A percentile compares a stretch with the other conserved stretches of the same genome.
Conservation (phyloP, 176 grass and related monocot species). For the maize (Zea mays) region DNA sequence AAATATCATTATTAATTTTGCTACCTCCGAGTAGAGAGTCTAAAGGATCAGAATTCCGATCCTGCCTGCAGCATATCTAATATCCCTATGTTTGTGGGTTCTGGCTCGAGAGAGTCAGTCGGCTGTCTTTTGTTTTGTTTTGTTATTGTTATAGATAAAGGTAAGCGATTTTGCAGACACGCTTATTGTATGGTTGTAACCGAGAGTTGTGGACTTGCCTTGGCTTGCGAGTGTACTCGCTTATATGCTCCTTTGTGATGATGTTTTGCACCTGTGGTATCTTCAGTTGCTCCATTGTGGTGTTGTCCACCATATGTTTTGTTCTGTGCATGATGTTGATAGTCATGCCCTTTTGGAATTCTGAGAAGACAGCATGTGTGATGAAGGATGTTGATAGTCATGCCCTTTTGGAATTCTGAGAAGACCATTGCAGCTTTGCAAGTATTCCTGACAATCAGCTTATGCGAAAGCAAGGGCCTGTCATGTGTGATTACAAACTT, state of each 20-base stretch:
- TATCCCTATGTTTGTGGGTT: conserved; percentile 52
- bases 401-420: not conserved
- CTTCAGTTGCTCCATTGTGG: not conserved
- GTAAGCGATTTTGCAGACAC: conserved; percentile 64
- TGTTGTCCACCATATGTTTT: not conserved
- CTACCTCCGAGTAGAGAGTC: conserved; percentile 32
- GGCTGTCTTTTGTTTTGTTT: conserved; percentile 31
- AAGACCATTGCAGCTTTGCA: not conserved
- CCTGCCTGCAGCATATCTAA: conserved; percentile 46
- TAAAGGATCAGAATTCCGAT: conserved; percentile 46
- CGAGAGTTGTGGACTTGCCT: conserved; percentile 43
- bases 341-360: not conserved
- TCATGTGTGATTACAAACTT: too few species aligned
- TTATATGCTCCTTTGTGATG: conserved; percentile 3
- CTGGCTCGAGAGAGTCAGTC: conserved; percentile 41
- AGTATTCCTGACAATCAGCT: not conserved
- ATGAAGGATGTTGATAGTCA: not conserved
- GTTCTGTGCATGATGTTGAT: too few species aligned
- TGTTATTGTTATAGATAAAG: conserved; percentile 50
- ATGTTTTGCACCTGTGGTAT: not conserved
- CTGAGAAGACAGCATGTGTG: not conserved
- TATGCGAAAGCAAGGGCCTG: not conserved
- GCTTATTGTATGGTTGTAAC: conserved; percentile 55
- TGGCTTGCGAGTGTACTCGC: conserved; percentile 33
- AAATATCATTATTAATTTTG: conserved; percentile 25